These are phyloP conservation scores for Daphne laureola DNA, from an alignment of 441 rosid species.

Conservation along the genomic window DNA sequence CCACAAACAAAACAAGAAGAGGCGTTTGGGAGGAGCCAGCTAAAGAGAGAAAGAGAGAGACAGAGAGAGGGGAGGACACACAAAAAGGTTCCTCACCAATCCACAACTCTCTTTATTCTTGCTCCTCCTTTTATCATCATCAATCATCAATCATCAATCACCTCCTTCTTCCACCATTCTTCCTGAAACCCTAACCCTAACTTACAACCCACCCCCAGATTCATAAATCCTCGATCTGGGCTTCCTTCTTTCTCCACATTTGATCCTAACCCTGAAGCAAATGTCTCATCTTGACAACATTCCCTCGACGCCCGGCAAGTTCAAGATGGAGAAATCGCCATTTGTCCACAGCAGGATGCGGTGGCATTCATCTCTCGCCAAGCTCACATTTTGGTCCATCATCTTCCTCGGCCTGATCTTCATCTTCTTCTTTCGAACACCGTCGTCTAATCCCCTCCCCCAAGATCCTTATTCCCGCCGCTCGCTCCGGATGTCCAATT, in stretches of 20 bases:
- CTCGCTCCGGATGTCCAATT: slow-evolving; percentile 55
- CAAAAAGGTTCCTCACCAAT: not conserved
- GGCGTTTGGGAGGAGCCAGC: slow-evolving; percentile 10
- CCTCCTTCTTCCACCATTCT: not conserved
- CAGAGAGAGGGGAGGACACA: too few relatives aligned
- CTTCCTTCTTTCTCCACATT: not conserved
- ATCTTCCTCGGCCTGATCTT: slow-evolving; percentile 63
- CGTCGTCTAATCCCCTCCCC: slow-evolving; percentile 39
- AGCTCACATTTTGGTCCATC: slow-evolving; percentile 76
- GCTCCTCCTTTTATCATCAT: not conserved
- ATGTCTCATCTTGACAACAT: slow-evolving; percentile 75
- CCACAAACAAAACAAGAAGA: slow-evolving; percentile 34
- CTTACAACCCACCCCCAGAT: not conserved
- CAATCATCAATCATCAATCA: too few relatives aligned
- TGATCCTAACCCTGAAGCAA: slow-evolving; percentile 28
- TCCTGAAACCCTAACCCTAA: slow-evolving; percentile 13
- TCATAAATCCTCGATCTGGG: slow-evolving; percentile 1
- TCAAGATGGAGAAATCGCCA: slow-evolving; percentile 92
- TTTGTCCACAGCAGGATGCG: slow-evolving; percentile 53
- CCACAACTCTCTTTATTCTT: not conserved
- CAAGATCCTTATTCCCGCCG: slow-evolving; percentile 80
- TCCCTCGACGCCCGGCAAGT: slow-evolving; percentile 90
- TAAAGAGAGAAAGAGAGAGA: slow-evolving; percentile 6
- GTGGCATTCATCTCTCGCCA: slow-evolving; percentile 58
- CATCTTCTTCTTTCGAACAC: slow-evolving; percentile 74